phyloP scores from a whole-genome alignment of 2,329 filamentous ascomycete genomes.

The Curvularia verruculosa region DNA sequence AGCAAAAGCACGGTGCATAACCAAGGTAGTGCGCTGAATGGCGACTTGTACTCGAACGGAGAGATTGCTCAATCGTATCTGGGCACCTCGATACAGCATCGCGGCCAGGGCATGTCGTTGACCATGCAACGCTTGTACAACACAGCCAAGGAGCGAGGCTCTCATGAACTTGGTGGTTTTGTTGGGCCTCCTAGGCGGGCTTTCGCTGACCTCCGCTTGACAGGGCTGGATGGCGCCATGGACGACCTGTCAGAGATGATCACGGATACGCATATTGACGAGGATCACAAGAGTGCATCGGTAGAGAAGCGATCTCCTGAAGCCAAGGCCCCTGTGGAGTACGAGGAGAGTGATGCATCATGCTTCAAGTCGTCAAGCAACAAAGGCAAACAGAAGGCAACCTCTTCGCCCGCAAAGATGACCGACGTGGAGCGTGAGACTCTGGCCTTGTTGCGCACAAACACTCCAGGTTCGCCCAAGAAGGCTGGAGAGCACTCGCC shows the following conservation, averaged over 20 bases:
- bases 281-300: slow-evolving; percentile 16
- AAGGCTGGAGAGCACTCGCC: slow-evolving; percentile 50
- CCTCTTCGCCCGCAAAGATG: slow-evolving; percentile 33
- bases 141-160: slow-evolving; percentile 30
- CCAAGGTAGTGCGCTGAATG: slow-evolving; percentile 23
- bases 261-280: slow-evolving; percentile 24
- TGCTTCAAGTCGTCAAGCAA: slow-evolving; percentile 41
- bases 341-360: slow-evolving; percentile 32
- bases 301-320: slow-evolving; percentile 12
- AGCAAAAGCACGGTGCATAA: slow-evolving; percentile 20
- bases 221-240: slow-evolving; percentile 48
- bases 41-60: slow-evolving; percentile 18
- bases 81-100: slow-evolving; percentile 35
- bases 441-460: slow-evolving; percentile 33
- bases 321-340: slow-evolving; percentile 11
- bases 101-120: slow-evolving; percentile 27
- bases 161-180: slow-evolving; percentile 13
- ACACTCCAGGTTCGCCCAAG: slow-evolving; percentile 40
- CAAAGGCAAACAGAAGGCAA: slow-evolving; percentile 42
- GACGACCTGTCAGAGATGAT: slow-evolving; percentile 46
- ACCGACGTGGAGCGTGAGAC: slow-evolving; percentile 20
- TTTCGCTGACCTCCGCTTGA: slow-evolving; percentile 35
- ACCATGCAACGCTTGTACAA: slow-evolving; percentile 37
- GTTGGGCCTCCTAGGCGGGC: slow-evolving; percentile 20
- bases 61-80: slow-evolving; percentile 28